Percentiles rank a stretch among this genome's conserved stretches.
Evolutionary conservation across 1,139 yeast species (phyloP).

Genomic region (Scheffersomyces stambukii): DNA sequence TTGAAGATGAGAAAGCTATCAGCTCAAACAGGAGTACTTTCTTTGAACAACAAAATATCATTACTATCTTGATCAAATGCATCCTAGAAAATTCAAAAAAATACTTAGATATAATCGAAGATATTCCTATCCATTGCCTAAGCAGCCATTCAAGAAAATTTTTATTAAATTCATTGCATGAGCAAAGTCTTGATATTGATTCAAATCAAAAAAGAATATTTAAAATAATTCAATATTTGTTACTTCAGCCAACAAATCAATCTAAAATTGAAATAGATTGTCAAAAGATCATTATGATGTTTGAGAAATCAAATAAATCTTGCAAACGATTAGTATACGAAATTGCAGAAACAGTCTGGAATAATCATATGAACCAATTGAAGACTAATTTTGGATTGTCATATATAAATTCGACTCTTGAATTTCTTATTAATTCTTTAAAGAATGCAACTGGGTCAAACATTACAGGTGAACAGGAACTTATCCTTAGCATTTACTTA

Average conservation of each 20-base stretch:
- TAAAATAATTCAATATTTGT: slow-evolving; percentile 27
- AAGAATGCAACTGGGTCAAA: too few relatives aligned
- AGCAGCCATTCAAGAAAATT: too few relatives aligned
- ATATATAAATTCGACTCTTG: slow-evolving; percentile 14
- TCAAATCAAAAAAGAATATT: slow-evolving; percentile 18
- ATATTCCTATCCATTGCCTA: slow-evolving; percentile 50
- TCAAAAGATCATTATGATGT: too few relatives aligned
- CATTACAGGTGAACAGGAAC: too few relatives aligned
- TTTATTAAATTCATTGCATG: too few relatives aligned
- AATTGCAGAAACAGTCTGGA: slow-evolving; percentile 27
- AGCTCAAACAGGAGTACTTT: too few relatives aligned
- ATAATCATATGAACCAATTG: slow-evolving; percentile 21
- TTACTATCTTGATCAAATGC: slow-evolving; percentile 21
- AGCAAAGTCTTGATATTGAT: slow-evolving; percentile 9
- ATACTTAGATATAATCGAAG: slow-evolving; percentile 4
- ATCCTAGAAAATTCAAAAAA: slow-evolving; percentile 8
- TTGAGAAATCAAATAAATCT: slow-evolving; percentile 48
- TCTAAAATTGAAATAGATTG: slow-evolving; percentile 47
- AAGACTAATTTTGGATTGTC: slow-evolving; percentile 14
- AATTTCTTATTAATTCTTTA: too few relatives aligned
- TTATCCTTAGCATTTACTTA: too few relatives aligned
- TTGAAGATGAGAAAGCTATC: slow-evolving; percentile 5
- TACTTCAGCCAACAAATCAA: slow-evolving; percentile 47
- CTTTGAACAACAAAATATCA: slow-evolving; percentile 43
- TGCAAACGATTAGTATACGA: slow-evolving; percentile 36